Evolutionary conservation across 2,329 filamentous ascomycete genomes (phyloP).

Genomic region (Verticillium albo-atrum): DNA sequence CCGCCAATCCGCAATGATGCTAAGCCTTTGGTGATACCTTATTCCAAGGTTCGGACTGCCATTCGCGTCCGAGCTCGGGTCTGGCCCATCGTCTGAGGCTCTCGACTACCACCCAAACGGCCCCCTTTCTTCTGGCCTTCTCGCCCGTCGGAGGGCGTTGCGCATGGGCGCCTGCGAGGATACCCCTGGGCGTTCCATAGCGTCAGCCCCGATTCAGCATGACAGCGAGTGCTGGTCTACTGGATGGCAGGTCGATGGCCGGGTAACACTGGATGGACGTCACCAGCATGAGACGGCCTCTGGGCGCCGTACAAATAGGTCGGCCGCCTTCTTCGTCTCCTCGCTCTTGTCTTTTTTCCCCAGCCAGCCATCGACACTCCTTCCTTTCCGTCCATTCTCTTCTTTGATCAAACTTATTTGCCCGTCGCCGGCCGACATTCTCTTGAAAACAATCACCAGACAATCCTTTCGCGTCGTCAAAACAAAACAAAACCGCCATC

Average conservation of each 20-base stretch:
- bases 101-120: not conserved
- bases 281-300: not conserved
- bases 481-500: constrained; percentile 28
- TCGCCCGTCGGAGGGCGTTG: not conserved
- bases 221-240: not conserved
- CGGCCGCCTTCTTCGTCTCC: constrained; percentile 6
- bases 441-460: constrained; percentile 11
- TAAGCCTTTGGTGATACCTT: not conserved
- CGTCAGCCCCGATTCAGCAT: not conserved
- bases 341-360: constrained; percentile 6
- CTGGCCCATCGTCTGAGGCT: not conserved
- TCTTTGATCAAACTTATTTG: constrained; percentile 25
- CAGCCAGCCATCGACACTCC: constrained; percentile 8
- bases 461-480: constrained; percentile 12
- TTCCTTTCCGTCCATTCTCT: constrained; percentile 14
- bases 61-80: not conserved
- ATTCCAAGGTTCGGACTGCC: not conserved
- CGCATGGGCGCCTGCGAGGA: not conserved
- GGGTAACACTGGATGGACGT: not conserved
- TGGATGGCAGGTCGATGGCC: not conserved
- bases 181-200: not conserved
- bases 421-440: constrained; percentile 50
- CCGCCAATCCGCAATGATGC: not conserved
- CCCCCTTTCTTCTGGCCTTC: not conserved
- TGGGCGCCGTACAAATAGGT: constrained; percentile 20